phyloP scores from a whole-genome alignment of 805 yeast species.

The Cyberlindnera saturnus region DNA sequence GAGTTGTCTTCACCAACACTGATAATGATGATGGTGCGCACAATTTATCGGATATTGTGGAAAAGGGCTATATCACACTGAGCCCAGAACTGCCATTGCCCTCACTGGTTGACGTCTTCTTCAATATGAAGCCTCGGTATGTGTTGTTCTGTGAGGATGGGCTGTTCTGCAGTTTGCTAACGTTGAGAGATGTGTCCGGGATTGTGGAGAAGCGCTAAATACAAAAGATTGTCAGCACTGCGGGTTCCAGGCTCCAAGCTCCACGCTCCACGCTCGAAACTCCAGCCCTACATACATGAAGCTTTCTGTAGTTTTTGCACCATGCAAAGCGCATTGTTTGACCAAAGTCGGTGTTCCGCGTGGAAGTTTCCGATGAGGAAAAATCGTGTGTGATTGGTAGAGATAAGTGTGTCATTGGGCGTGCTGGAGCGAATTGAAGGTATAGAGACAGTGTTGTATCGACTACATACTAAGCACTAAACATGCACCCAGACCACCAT shows the following conservation, averaged over 20 bases:
- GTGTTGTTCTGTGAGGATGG: slow-evolving; percentile 22
- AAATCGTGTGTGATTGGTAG: too few relatives aligned
- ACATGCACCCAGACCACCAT: too few relatives aligned
- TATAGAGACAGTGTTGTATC: too few relatives aligned
- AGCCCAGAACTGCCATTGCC: slow-evolving; percentile 19
- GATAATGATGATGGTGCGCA: neutral
- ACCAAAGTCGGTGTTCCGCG: too few relatives aligned
- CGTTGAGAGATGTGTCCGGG: slow-evolving; percentile 18
- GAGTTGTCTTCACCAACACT: too few relatives aligned
- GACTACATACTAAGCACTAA: too few relatives aligned
- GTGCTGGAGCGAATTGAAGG: too few relatives aligned
- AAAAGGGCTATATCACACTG: slow-evolving; percentile 13
- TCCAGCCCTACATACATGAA: neutral
- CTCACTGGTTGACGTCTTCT: slow-evolving; percentile 23
- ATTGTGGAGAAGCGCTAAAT: neutral
- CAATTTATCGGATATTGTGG: slow-evolving; percentile 10
- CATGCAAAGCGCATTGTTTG: too few relatives aligned
- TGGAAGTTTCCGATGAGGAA: too few relatives aligned
- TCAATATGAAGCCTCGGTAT: slow-evolving; percentile 24
- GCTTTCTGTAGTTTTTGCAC: too few relatives aligned
- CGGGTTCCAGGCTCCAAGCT: neutral
- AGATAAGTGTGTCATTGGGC: too few relatives aligned
- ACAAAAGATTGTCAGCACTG: neutral
- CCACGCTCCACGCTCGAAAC: neutral
- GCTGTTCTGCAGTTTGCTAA: slow-evolving; percentile 18